Evolutionary conservation across 345 rosid species (phyloP).

Genomic region (sweet orange (Citrus sinensis)): DNA sequence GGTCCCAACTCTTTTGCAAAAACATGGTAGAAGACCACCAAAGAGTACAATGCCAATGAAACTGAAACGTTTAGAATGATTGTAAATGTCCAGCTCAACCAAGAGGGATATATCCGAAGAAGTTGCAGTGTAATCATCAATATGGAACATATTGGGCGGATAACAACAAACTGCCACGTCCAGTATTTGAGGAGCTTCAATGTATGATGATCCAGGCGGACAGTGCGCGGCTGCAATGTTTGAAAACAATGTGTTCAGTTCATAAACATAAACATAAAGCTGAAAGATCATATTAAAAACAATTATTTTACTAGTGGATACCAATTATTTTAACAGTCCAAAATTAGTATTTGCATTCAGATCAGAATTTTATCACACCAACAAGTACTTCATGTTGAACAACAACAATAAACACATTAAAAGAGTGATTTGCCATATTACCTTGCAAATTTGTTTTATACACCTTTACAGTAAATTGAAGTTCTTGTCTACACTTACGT

Average conservation of each 20-base stretch:
- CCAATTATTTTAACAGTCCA: background rate
- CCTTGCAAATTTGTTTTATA: background rate
- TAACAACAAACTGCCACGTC: constrained; percentile 95
- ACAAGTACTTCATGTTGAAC: background rate
- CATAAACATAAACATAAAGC: background rate
- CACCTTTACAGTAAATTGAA: background rate
- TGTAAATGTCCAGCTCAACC: constrained; percentile 98
- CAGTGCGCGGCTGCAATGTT: constrained; percentile 66
- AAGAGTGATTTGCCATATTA: background rate
- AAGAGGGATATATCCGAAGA: constrained; percentile 69
- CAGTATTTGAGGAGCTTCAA: constrained; percentile 78
- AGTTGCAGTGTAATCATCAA: constrained; percentile 74
- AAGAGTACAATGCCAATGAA: constrained; percentile 84
- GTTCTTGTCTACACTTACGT: background rate
- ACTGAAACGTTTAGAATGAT: constrained; percentile 82
- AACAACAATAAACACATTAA: background rate
- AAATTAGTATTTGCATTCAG: background rate
- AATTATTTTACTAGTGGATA: background rate
- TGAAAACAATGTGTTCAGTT: constrained; percentile 5
- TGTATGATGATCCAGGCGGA: constrained; percentile 62
- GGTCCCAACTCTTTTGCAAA: constrained; percentile 93
- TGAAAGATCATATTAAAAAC: background rate
- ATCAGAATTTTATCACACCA: background rate
- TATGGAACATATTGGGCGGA: constrained; percentile 79
- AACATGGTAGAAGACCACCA: constrained; percentile 84